These are phyloP conservation scores for Panicum hallii DNA, from an alignment of 202 grass and related monocot genomes.

Conservation along the genomic window DNA sequence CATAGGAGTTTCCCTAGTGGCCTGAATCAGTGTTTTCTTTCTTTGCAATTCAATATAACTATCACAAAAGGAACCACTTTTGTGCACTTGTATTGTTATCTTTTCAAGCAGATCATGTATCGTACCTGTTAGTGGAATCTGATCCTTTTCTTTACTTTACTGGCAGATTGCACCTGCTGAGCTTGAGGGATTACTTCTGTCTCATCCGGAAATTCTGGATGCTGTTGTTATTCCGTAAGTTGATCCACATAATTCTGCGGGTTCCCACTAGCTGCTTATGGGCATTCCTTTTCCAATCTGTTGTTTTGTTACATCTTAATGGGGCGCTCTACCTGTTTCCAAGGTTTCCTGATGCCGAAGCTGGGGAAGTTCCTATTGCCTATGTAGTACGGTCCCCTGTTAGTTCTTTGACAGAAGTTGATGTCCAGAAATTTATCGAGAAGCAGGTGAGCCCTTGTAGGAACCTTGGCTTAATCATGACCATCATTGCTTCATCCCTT, in stretches of 20 bases:
- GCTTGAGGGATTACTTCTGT: constrained; percentile 88
- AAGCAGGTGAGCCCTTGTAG: constrained; percentile 59
- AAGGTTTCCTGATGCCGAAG: constrained; percentile 91
- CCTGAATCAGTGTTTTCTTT: background rate
- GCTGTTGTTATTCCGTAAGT: constrained; percentile 94
- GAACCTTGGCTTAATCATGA: background rate
- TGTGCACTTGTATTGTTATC: background rate
- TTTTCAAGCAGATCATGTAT: constrained; percentile 21
- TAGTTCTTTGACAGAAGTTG: constrained; percentile 74
- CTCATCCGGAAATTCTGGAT: constrained; percentile 89
- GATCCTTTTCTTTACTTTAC: constrained; percentile 6
- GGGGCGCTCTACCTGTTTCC: constrained; percentile 29
- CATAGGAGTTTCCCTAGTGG: background rate
- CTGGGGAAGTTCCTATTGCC: constrained; percentile 93
- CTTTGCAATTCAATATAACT: constrained; percentile 1
- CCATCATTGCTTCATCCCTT: background rate
- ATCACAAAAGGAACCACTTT: background rate
- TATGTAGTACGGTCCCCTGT: constrained; percentile 73
- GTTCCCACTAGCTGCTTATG: constrained; percentile 19
- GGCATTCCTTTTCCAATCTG: background rate
- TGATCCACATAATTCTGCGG: constrained; percentile 12
- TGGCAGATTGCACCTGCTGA: constrained; percentile 91
- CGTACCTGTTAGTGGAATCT: background rate
- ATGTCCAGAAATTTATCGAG: constrained; percentile 81
- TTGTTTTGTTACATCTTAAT: constrained; percentile 32